Evolutionary conservation across 2,329 filamentous ascomycete genomes (phyloP).

Genomic region (Raffaelea albimanens): DNA sequence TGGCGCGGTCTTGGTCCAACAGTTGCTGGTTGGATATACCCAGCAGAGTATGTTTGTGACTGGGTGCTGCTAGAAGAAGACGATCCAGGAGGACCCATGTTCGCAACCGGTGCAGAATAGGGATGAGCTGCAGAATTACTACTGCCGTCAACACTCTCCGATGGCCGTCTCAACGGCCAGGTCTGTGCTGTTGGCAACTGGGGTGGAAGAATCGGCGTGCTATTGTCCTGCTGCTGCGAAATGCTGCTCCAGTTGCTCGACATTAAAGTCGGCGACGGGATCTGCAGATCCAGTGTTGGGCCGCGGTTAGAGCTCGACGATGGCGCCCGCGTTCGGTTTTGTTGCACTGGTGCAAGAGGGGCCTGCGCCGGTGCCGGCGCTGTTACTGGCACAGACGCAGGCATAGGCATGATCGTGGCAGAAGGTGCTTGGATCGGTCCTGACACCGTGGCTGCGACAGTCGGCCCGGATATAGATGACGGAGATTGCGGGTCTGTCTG

Average conservation of each 20-base stretch:
- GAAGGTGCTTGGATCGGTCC: conserved; percentile 12
- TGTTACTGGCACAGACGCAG: too few relatives aligned
- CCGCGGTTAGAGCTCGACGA: background rate
- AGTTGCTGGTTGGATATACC: background rate
- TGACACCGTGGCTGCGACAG: background rate
- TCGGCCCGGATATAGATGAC: too few relatives aligned
- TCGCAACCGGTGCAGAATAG: conserved; percentile 23
- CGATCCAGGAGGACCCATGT: background rate
- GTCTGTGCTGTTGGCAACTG: conserved; percentile 28
- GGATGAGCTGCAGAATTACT: conserved; percentile 23
- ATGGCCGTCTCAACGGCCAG: conserved; percentile 30
- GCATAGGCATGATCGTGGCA: too few relatives aligned
- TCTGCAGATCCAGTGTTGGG: conserved; percentile 20
- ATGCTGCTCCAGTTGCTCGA: background rate
- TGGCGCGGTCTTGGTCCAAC: conserved; percentile 25
- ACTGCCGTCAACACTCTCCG: background rate
- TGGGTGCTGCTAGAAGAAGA: too few relatives aligned
- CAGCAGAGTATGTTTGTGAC: too few relatives aligned
- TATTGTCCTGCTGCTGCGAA: too few relatives aligned
- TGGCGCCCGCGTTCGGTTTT: background rate
- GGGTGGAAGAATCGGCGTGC: too few relatives aligned
- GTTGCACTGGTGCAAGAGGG: conserved; percentile 5
- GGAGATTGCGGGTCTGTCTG: background rate
- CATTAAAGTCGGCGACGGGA: conserved; percentile 13
- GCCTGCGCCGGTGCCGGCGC: background rate